These are phyloP conservation scores for Penicillium sp. DNA, from an alignment of 2,329 filamentous ascomycete genomes.

Conservation along the genomic window DNA sequence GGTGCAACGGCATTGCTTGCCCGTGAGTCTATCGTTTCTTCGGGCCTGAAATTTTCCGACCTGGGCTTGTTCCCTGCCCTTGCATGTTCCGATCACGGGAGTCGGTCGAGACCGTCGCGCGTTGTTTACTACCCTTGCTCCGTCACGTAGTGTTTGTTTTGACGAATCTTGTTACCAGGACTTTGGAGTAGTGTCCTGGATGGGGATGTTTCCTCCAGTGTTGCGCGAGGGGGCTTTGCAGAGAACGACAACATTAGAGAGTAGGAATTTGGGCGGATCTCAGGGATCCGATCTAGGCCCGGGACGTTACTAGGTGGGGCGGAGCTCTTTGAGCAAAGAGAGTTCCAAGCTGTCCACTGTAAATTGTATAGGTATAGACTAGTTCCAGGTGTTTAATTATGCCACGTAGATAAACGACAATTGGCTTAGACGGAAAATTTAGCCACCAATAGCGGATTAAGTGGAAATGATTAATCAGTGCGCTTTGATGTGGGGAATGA, in stretches of 20 bases:
- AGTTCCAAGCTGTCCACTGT: not conserved
- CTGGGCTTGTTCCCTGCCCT: not conserved
- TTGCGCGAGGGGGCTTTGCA: not conserved
- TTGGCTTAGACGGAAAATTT: not conserved
- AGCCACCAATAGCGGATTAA: not conserved
- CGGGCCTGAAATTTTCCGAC: conserved; percentile 13
- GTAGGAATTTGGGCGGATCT: not conserved
- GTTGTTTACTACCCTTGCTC: not conserved
- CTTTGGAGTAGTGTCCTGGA: not conserved
- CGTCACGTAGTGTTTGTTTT: not conserved
- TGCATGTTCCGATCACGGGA: conserved; percentile 1
- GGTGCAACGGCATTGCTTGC: conserved; percentile 13
- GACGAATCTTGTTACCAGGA: not conserved
- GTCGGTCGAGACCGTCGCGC: conserved; percentile 1
- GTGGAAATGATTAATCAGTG: not conserved
- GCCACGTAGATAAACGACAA: not conserved
- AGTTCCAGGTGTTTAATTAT: not conserved
- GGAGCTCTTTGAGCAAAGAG: not conserved
- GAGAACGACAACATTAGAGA: not conserved
- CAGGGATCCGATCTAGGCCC: not conserved
- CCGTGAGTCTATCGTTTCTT: conserved; percentile 8
- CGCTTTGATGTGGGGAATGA: conserved; percentile 2
- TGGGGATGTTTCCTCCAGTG: not conserved
- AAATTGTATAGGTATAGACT: not conserved
- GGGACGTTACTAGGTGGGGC: not conserved